Evolutionary conservation across 2,329 filamentous ascomycete genomes (phyloP).

Genomic region (Fusarium oxysporum): DNA sequence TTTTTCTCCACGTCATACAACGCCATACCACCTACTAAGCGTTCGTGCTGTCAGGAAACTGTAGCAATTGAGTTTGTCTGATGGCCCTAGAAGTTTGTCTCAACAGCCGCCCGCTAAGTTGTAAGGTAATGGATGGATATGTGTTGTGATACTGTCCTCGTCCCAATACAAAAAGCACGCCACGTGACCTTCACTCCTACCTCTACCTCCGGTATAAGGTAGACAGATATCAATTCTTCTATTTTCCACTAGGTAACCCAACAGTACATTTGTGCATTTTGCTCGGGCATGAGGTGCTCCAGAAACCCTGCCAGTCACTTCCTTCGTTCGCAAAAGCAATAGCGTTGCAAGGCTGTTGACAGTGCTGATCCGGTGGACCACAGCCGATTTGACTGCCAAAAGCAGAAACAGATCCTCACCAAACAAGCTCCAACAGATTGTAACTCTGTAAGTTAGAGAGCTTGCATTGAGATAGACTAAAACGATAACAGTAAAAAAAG

Average conservation of each 20-base stretch:
- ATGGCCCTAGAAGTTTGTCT: neutral
- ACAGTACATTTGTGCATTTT: neutral
- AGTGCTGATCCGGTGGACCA: conserved; percentile 27
- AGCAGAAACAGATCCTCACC: conserved; percentile 30
- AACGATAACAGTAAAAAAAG: conserved; percentile 25
- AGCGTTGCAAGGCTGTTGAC: neutral
- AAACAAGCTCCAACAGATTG: conserved; percentile 8
- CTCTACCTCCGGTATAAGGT: neutral
- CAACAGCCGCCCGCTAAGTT: neutral
- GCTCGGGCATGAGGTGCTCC: neutral
- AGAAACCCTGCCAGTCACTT: conserved; percentile 5
- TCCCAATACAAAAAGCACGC: neutral
- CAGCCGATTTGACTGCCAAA: conserved; percentile 22
- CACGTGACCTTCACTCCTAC: conserved; percentile 23
- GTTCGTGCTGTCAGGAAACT: neutral
- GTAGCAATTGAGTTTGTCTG: neutral
- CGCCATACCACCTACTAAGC: neutral
- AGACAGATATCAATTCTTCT: neutral
- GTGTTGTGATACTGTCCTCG: neutral
- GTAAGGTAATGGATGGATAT: neutral
- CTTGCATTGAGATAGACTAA: conserved; percentile 13
- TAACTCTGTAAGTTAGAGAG: conserved; percentile 30
- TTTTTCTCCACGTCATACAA: neutral
- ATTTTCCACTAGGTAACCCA: neutral
- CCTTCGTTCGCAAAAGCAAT: conserved; percentile 8